Conservation (phyloP, 441 rosid genomes). For the Gossypium schwendimanii region DNA sequence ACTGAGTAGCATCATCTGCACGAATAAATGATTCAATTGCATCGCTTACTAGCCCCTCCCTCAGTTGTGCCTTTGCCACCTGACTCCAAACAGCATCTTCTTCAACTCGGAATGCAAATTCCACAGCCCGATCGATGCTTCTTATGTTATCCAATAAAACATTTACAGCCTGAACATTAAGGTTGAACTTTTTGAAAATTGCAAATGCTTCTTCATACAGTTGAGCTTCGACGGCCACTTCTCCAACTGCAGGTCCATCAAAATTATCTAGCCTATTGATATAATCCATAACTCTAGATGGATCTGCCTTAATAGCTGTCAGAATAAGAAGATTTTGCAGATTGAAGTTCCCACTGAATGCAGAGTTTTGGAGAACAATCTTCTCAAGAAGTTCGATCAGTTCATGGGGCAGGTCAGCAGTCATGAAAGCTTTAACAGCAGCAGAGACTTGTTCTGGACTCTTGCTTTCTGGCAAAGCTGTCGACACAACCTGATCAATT, state of each 20-base stretch:
- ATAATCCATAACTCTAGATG: constrained; percentile 98
- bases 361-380: constrained; percentile 99
- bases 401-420: constrained; percentile 98
- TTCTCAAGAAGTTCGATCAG: constrained; percentile 97
- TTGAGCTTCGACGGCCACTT: constrained; percentile 93
- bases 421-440: constrained; percentile 99
- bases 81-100: constrained; percentile 98
- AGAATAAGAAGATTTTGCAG: constrained; percentile 90
- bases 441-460: constrained; percentile 99
- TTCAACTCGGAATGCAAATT: constrained; percentile 96
- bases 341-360: constrained; percentile 98
- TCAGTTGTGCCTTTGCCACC: constrained; percentile 91
- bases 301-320: constrained; percentile 98
- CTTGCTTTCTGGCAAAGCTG: constrained; percentile 99
- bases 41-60: constrained; percentile 88
- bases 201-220: constrained; percentile 90
- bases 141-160: constrained; percentile 73
- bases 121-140: constrained; percentile 93
- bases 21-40: constrained; percentile 96
- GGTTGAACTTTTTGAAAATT: constrained; percentile 88
- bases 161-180: constrained; percentile 91
- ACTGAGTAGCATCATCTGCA: constrained; percentile 92
- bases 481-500: constrained; percentile 97
- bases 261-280: constrained; percentile 92
- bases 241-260: constrained; percentile 99